Base-by-base conservation (phyloP, 805 yeast genomes). In the Pichia phayaonensis region DNA sequence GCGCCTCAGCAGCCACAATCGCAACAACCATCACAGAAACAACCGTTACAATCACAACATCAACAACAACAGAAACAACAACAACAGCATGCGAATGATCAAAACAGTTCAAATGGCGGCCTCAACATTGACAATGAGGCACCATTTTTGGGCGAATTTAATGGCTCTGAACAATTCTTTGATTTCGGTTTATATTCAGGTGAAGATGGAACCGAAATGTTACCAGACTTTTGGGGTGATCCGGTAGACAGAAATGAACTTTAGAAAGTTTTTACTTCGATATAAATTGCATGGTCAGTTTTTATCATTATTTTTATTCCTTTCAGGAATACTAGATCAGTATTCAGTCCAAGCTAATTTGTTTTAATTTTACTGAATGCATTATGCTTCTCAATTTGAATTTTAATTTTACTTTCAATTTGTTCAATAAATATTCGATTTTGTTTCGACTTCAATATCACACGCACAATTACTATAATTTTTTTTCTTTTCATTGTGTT, bases 171-270 rank as follows among this genome's bases (percentile, higher is more conserved):
- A 39, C 69, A 56, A 42, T 68, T 64, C 31, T 49, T 51, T 44
- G 69, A 61, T 47, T 52, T 66, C 44, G 62, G 65, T 4, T 59
- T 54, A 52, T 47, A 61, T 69, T 50, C 74, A 65, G 42, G 63
- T 61, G 59, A 67, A 64, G 52, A 65, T 59, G 49, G 67, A 53
- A 24, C 63, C 61, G 55, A 49, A 11, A 52, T 46, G 27, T 45
- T 54, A 27, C 40, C 52, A 10, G 53, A 50, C 53, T 64, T 62
- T 48, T 73, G 77, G 76, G 69, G 69, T 21, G 77, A 71, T 51
- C 62, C 71, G 45, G 75, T 71, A 34, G 73, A 70, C 12, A 46
- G 50, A 41, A 22, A 40, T 43, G 29, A 49, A 43, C 34, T 45
- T 22, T 40, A 26, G 44, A 6, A 20, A 26, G 12, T 26, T 26